These are phyloP conservation scores for Psilocybe azurescens DNA, from an alignment of 768 basidiomycete species.

Conservation along the genomic window DNA sequence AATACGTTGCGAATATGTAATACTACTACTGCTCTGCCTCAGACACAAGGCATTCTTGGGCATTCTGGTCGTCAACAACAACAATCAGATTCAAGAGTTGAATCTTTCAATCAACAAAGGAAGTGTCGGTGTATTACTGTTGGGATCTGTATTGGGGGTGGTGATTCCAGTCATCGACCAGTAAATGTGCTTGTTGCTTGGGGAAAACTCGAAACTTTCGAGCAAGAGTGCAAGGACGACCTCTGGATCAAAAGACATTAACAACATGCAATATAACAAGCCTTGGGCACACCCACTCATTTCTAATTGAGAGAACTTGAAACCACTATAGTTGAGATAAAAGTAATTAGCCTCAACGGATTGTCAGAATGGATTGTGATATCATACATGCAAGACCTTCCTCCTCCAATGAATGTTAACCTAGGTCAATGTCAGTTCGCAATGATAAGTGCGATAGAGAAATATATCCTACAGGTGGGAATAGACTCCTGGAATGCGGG, in stretches of 20 bases:
- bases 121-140: not conserved
- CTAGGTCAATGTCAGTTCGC: conserved; percentile 8
- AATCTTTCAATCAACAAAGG: not conserved
- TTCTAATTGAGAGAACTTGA: conserved; percentile 50
- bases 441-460: not conserved
- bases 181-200: conserved; percentile 30
- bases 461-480: conserved; percentile 19
- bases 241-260: conserved; percentile 26
- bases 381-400: conserved; percentile 27
- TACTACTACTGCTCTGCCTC: too few relatives aligned
- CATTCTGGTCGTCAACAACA: too few relatives aligned
- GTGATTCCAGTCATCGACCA: conserved; percentile 34
- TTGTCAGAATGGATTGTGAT: not conserved
- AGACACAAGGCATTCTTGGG: too few relatives aligned
- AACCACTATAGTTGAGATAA: conserved; percentile 29
- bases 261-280: not conserved
- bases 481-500: conserved; percentile 22
- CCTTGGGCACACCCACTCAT: conserved; percentile 37
- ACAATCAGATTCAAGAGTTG: not conserved
- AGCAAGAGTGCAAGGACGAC: conserved; percentile 34
- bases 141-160: conserved; percentile 20
- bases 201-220: conserved; percentile 31
- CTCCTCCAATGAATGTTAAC: conserved; percentile 29
- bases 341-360: too few relatives aligned
- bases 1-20: too few relatives aligned